These are phyloP conservation scores for Sarocladium strictum DNA, from an alignment of 2,329 filamentous ascomycete genomes.

Conservation along the genomic window DNA sequence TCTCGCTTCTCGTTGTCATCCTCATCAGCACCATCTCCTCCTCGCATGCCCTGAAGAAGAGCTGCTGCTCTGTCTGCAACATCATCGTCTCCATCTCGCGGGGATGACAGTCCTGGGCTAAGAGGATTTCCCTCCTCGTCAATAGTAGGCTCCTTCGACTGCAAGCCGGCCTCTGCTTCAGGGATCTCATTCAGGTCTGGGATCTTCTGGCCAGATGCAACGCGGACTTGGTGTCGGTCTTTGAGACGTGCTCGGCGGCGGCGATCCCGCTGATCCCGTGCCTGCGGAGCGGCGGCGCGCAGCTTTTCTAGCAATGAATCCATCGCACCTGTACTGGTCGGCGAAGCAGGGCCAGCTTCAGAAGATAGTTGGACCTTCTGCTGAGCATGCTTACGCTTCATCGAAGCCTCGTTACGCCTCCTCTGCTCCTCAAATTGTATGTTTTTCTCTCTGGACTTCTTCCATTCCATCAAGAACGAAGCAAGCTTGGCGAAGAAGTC, in stretches of 20 bases:
- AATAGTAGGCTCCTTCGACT: constrained; percentile 27
- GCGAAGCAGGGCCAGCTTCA: constrained; percentile 51
- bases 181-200: constrained; percentile 60
- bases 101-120: constrained; percentile 43
- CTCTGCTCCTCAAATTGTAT: constrained; percentile 72
- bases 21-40: constrained; percentile 54
- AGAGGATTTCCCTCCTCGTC: constrained; percentile 45
- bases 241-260: constrained; percentile 82
- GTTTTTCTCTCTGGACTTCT: constrained; percentile 94
- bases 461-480: constrained; percentile 87
- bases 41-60: constrained; percentile 76
- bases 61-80: constrained; percentile 80
- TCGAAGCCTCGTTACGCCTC: constrained; percentile 80
- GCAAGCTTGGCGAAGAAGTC: constrained; percentile 96
- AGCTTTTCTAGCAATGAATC: constrained; percentile 93
- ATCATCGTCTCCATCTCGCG: constrained; percentile 55
- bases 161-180: constrained; percentile 41
- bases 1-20: constrained; percentile 47
- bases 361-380: constrained; percentile 52
- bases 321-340: constrained; percentile 82
- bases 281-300: constrained; percentile 84
- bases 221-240: constrained; percentile 82
- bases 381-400: constrained; percentile 83
- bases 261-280: constrained; percentile 82
- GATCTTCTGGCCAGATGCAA: constrained; percentile 85